These are phyloP conservation scores for Takakia lepidozioides DNA, from an alignment of 225 moss, liverwort and hornwort species.

Conservation along the genomic window DNA sequence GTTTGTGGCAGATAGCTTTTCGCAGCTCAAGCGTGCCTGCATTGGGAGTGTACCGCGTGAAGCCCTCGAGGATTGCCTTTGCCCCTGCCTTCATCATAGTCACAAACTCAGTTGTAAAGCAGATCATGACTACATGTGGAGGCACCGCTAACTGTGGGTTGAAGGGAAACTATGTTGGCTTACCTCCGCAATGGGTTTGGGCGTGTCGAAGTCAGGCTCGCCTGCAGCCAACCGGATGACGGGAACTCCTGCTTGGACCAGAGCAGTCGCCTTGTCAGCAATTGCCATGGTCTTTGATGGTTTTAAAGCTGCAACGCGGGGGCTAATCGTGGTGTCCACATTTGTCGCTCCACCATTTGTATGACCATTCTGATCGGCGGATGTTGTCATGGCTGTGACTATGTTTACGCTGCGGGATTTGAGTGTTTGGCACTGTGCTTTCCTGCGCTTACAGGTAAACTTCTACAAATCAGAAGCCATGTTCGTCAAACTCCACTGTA, in stretches of 20 bases:
- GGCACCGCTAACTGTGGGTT: background rate
- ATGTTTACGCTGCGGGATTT: conserved; percentile 6
- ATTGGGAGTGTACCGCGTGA: conserved; percentile 93
- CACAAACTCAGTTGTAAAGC: background rate
- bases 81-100: conserved; percentile 47
- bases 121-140: background rate
- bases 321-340: conserved; percentile 67
- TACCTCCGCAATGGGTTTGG: conserved; percentile 61
- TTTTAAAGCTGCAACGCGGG: conserved; percentile 81
- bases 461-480: background rate
- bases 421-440: conserved; percentile 5
- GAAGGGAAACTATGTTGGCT: too few relatives aligned
- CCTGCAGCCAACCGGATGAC: conserved; percentile 96
- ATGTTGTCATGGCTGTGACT: conserved; percentile 23
- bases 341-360: conserved; percentile 20
- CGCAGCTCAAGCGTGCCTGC: conserved; percentile 88
- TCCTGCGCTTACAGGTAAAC: conserved; percentile 20
- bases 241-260: conserved; percentile 88
- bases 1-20: conserved; percentile 73
- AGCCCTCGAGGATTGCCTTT: conserved; percentile 68
- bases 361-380: conserved; percentile 30
- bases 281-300: conserved; percentile 97
- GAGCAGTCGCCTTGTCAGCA: conserved; percentile 81
- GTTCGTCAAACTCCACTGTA: background rate
- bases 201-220: conserved; percentile 97